Percentiles rank a stretch among this genome's conserved stretches.
phyloP scores from a whole-genome alignment of 2,329 filamentous ascomycete genomes.

The Fonsecaea pedrosoi region DNA sequence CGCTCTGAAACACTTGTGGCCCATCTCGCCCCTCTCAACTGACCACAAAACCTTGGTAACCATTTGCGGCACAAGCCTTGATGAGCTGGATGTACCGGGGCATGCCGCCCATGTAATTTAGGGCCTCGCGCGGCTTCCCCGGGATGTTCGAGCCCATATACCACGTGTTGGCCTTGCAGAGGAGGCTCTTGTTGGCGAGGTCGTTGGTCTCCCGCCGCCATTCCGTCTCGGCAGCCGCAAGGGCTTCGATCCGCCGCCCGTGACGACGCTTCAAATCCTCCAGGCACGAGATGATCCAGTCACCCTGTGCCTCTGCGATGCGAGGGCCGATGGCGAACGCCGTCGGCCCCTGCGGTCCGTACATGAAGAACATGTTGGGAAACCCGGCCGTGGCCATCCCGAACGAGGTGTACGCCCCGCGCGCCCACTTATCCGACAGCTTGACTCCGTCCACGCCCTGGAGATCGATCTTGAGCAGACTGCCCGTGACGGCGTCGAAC shows the following conservation, averaged over 20 bases:
- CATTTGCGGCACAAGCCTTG: too few relatives aligned
- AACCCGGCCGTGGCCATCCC: conserved; percentile 50
- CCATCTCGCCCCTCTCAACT: too few relatives aligned
- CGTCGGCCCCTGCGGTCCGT: conserved; percentile 55
- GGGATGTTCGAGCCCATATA: conserved; percentile 65
- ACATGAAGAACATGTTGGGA: conserved; percentile 60
- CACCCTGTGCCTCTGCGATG: conserved; percentile 61
- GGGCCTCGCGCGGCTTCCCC: conserved; percentile 59
- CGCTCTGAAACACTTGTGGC: too few relatives aligned
- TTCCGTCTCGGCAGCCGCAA: conserved; percentile 8
- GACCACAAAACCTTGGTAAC: too few relatives aligned
- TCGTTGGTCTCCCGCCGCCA: conserved; percentile 17
- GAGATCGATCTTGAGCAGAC: conserved; percentile 50
- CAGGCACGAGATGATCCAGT: conserved; percentile 50
- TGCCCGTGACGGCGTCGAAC: conserved; percentile 52
- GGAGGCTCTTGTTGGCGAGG: neutral
- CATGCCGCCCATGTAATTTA: conserved; percentile 51
- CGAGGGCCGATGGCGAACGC: conserved; percentile 63
- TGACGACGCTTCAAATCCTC: conserved; percentile 1
- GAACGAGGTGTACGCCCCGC: conserved; percentile 48
- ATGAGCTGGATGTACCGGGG: too few relatives aligned
- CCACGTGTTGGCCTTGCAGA: conserved; percentile 35
- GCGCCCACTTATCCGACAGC: conserved; percentile 46
- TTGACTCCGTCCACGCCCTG: conserved; percentile 45
- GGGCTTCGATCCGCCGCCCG: conserved; percentile 12